Percentiles rank a stretch among this genome's conserved stretches.
phyloP scores from a whole-genome alignment of 2,329 filamentous ascomycete species.

The Diplocarpon mali region DNA sequence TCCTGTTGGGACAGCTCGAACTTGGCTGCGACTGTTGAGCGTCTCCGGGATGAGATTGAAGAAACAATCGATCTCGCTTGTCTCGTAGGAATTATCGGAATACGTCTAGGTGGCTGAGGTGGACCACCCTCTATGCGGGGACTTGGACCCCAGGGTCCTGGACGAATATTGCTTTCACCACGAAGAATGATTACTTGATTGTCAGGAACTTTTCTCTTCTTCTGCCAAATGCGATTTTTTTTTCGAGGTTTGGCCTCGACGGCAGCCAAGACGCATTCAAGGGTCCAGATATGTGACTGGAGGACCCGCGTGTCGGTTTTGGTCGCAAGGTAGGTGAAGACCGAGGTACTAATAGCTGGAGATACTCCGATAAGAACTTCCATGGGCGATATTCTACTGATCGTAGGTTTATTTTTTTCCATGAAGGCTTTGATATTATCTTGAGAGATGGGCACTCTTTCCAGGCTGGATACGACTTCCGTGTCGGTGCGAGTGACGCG shows the following conservation, averaged over 20 bases:
- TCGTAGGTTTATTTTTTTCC: not conserved
- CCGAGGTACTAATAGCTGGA: constrained; percentile 1
- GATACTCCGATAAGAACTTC: constrained; percentile 1
- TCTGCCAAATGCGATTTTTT: not conserved
- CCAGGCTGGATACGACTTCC: not conserved
- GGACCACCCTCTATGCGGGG: not conserved
- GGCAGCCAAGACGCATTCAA: not conserved
- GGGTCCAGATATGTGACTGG: not conserved
- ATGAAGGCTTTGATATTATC: constrained; percentile 6
- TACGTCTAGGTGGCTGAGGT: not conserved
- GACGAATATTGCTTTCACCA: not conserved
- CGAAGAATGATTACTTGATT: not conserved
- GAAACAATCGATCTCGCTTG: not conserved
- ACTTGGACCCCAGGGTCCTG: not conserved
- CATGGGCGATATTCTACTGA: not conserved
- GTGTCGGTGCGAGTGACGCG: constrained; percentile 1
- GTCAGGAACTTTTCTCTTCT: not conserved
- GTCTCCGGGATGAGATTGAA: not conserved
- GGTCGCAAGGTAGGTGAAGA: constrained; percentile 1
- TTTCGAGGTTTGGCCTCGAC: not conserved
- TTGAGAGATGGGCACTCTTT: constrained; percentile 1
- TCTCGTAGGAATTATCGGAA: not conserved
- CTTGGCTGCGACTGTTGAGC: not conserved
- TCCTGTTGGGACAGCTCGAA: constrained; percentile 13
- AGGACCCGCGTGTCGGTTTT: not conserved